Base-by-base conservation (phyloP, 441 rosid genomes). In the Manihot esculenta region DNA sequence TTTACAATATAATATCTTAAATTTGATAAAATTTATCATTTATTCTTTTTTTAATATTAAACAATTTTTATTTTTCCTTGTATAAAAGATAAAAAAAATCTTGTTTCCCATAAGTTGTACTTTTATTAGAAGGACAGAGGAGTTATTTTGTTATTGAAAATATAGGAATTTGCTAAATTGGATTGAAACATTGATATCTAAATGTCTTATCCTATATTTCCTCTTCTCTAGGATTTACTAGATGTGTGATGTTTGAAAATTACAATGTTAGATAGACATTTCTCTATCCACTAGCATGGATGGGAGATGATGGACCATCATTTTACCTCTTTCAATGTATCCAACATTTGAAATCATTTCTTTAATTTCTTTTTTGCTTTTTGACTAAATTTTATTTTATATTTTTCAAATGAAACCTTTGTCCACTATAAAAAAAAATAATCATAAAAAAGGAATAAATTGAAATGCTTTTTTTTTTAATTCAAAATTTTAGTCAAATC, bases 251-350 rank as follows among this genome's bases (percentile, higher is more conserved):
- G 1, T 41, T 47, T 54, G 49, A 54, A 13, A 10, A 56, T 41
- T 55, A 18, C n/a, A n/a, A n/a, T n/a, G n/a, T n/a, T n/a, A n/a
- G n/a, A n/a, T n/a, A n/a, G 23, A 58, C 30, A 30, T 1, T 30
- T 30, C 21, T 30, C 35, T 58, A 30, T 26, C 61, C 30, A n/a
- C 64, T 35, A 60, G n/a, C 13, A 53, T 56, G 60, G 70, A 48
- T 30, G 2, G 2, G 2, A n/a, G n/a, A n/a, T 30, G 35, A 30
- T 35, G 60, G 45, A 35, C 30, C 49, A 23, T 57, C 2, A 62
- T 50, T 21, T 38, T 7, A 44, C 67, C 26, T 61, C 72, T 76
- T 66, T 66, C 75, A 61, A 45, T 71, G 65, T 9, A 65, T 26
- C 11, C 30, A 0, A 30, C 26, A 5, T 33, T 30, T 7, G 13